Base-by-base conservation (phyloP, 2,329 filamentous ascomycete species). In the Pestalotiopsis sp. region DNA sequence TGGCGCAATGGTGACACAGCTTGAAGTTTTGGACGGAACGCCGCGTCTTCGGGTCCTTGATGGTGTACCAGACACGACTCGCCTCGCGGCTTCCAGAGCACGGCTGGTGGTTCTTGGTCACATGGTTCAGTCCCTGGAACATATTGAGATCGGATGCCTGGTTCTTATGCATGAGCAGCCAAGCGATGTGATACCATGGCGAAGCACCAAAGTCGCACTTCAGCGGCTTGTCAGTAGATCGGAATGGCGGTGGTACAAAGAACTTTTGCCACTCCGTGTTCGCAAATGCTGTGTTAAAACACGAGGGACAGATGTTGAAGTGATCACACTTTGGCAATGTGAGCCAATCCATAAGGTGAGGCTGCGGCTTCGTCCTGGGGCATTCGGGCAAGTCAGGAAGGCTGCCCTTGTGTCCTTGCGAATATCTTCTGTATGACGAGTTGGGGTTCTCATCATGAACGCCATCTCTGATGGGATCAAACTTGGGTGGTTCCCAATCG, bases 101-200 rank as follows among this genome's bases (percentile, higher is more conserved):
- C 81, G 75, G 87, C 76, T 79, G 85, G 75, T 86, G 81, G 31
- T 83, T 86, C 4, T 87, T 85, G 2, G 87, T 82, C 52, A 93
- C 86, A 11, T 87, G 86, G 4, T 91, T 90, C 41, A 97, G 85
- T 49, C 88, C 86, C 69, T 91, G 88, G 38, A 98, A 84, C 4
- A 97, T 81, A 13, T 88, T 87, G 56, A 96, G 81, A 72, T 93
- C 90, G 3, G 86, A 84, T 20, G 88, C 84, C 13, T 88, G 82
- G 72, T 93, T 88, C 78, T 94, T 94, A 66, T 92, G 82, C 2
- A 91, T 95, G 71, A 97, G 85, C 3, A 95, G 85, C 89, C 92
- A 97, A 0, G 94, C 94, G 52, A 97, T 89, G 36, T 93, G 90
- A 74, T 93, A 91, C 93, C 94, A 98, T 0, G 91, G 88, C 0